Evolutionary conservation across 305 asterid species (phyloP), one percentile per base, ranked within the genome.

Genomic region (Plantago rigida): DNA sequence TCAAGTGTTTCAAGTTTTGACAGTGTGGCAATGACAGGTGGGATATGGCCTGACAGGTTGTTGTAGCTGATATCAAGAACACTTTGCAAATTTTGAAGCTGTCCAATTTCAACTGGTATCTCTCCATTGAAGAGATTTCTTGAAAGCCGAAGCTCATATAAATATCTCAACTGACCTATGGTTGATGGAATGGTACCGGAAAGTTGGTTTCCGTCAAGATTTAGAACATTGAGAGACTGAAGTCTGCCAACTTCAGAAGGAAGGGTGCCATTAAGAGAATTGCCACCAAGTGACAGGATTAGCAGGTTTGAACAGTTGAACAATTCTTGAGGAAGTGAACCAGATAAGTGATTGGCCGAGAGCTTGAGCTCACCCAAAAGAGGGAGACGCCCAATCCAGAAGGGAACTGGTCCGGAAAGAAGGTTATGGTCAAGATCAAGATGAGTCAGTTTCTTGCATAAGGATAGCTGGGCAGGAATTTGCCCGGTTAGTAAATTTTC

Each of bases 281-380:
- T 90, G 29, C 73, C 78, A 56, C 64, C 65, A 19, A 85, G 77
- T 65, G 91, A 77, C 22, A 87, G 73, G 62, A 87, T 69, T 9
- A 90, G 72, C 51, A 90, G 82, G 41, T 77, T 87, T 0, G 94
- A 80, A 66, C 89, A 87, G 39, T 87, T 85, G 75, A 90, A 87
- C 44, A 87, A 4, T 26, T 84, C 82, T 55, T 0, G 75, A 63
- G 91, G 95, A 62, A 90, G 77, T 11, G 82, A 22, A 7, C 88
- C 94, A 0, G 85, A 82, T 31, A 90, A 69, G 24, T 64, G 83
- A 70, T 90, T 90, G 19, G 55, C 70, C 14, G 89, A 80, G 54
- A 87, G 93, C 70, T 90, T 87, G 31, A 90, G 79, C 77, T 87
- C 97, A 14, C 96, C 97, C 52, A 90, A 48, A n/a, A 77, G 78